A percentile compares a stretch with the other conserved stretches of the same genome.
phyloP scores from a whole-genome alignment of 139 green algal species.

The Chlorokybus atmophyticus region DNA sequence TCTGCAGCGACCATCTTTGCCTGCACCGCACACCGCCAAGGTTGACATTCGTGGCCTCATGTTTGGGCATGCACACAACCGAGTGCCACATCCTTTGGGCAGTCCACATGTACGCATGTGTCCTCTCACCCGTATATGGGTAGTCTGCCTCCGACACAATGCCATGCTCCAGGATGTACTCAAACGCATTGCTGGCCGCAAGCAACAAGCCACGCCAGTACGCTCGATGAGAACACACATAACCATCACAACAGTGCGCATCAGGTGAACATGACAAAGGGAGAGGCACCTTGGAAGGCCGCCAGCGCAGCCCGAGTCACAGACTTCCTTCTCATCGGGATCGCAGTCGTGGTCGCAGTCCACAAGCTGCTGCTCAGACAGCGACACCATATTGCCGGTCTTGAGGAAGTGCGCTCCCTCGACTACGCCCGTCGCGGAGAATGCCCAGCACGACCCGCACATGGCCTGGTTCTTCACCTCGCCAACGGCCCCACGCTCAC shows the following conservation, averaged over 20 bases:
- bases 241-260: no score
- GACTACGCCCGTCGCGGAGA: conserved; percentile 39
- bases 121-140: no score
- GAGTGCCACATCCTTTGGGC: no score
- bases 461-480: conserved; percentile 55
- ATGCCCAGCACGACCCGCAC: conserved; percentile 33
- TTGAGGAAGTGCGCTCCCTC: conserved; percentile 45
- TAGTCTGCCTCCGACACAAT: conserved; percentile 32
- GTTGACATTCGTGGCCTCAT: no score
- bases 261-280: no score
- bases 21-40: no score
- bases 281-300: no score
- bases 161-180: conserved; percentile 26
- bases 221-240: no score
- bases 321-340: conserved; percentile 2
- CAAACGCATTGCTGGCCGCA: conserved; percentile 35
- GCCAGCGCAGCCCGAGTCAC: background rate
- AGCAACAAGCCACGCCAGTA: conserved; percentile 34
- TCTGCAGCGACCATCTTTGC: no score
- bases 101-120: no score
- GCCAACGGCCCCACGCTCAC: conserved; percentile 39
- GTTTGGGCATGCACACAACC: no score
- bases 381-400: conserved; percentile 37
- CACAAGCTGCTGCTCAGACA: conserved; percentile 62
- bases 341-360: conserved; percentile 40